Base-by-base conservation (phyloP, 495 filamentous ascomycete genomes). In the Hypoxylon perforatum region DNA sequence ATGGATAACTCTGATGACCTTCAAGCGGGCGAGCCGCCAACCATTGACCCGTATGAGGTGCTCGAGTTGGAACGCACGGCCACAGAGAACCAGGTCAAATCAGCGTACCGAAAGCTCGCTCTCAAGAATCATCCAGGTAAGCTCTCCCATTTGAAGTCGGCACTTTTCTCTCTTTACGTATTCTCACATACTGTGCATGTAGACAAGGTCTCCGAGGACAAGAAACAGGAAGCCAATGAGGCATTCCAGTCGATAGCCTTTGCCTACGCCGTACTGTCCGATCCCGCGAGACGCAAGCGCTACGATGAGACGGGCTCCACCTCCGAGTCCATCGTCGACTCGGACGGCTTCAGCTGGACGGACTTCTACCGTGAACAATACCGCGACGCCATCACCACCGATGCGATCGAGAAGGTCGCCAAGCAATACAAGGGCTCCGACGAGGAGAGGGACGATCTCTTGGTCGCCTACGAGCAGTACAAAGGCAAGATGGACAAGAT, bases 271-370 rank as follows among this genome's bases (percentile, higher is more conserved):
- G 89, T 99, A 46, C 87, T 99, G 45, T 97, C 92, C 22, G 92
- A 97, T 59, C 79, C 86, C 9, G 79, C 81, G 3, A 87, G 94
- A 30, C 90, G 94, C 51, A 85, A 85, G 49, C 88, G 92, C 59
- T 99, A 97, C 77, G 94, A 99, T 74, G 81, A 82, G 57, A 97
- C 94, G 0, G 95, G 95, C 56, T 92, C 86, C 49, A 98, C 94
- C 0, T 86, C 88, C 2, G 94, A 97, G 67, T 88, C 87, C 15
- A 80, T 86, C 28, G 78, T 94, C 51, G 85, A 89, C 64, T 74
- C 82, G 10, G 86, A 91, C 36, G 92, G 89, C 69, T 98, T 98
- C 80, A 85, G 92, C 81, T 99, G 95, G 95, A 78, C 82, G 50
- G 87, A 90, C 19, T 98, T 94, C 82, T 98, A 92, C 81, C 86